Evolutionary conservation across 2,329 filamentous ascomycete species (phyloP), one percentile per base, ranked within the genome.

Genomic region (Pseudogymnoascus sp.): DNA sequence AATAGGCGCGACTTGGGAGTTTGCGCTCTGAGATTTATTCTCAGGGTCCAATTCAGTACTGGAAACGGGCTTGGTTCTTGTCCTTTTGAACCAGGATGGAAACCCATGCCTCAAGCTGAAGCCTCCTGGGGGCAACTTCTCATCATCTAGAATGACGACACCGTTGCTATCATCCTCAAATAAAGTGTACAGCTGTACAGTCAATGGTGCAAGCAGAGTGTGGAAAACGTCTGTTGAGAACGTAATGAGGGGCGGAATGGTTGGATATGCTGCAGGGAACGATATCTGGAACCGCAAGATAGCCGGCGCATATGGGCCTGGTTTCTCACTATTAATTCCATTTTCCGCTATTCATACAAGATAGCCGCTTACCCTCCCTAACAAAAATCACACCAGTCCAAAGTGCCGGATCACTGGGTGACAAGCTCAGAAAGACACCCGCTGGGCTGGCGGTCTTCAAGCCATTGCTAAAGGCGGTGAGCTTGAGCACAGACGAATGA

Each of bases 221-320:
- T 99, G 93, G 74, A 97, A 99, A 68, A 97, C 88, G 73, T 97
- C 93, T 68, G 91, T 95, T 52, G 86, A 84, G 75, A 99, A 96
- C 62, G 88, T 93, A 67, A 99, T 85, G 16, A 92, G 80, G 8
- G 94, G 94, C 60, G 93, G 90, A 19, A 90, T 77, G 60, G 81
- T 77, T 11, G 93, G 93, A 73, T 95, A 97, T 39, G 83, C 82
- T 64, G 88, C 81, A 36, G 92, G 90, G 70, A 97, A 97, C 23
- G 87, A 88, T 67, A 97, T 89, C 68, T 94, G 88, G 76, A 97
- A 96, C 70, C 92, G 89, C 66, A 97, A 83, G 69, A 97, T 84
- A 55, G 92, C 90, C 64, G 90, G 87, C 19, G 90, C 83, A 76
- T 97, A 99, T 16, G 94, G 93, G 49, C 93, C 93, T 96, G 38